A percentile compares a stretch with the other conserved stretches of the same genome.
These are phyloP conservation scores for Magnolia officinalis DNA, from an alignment of 164 flowering plant species.

Conservation along the genomic window DNA sequence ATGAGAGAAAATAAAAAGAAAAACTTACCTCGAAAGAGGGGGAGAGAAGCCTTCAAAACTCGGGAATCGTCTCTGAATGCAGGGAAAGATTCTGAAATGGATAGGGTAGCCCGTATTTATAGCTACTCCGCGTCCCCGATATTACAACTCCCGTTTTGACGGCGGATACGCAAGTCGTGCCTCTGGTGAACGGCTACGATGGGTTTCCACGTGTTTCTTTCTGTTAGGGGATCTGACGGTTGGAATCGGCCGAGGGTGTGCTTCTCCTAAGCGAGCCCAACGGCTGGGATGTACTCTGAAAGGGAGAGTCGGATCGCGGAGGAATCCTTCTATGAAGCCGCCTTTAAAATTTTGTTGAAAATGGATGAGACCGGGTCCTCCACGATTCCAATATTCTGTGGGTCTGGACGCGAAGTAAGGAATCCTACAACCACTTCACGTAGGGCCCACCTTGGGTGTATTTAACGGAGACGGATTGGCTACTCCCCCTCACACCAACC, in stretches of 20 bases:
- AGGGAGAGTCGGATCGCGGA: not conserved
- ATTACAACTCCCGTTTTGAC: not conserved
- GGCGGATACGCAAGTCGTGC: not conserved
- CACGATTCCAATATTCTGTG: no score
- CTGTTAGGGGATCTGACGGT: not conserved
- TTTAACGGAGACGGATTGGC: no score
- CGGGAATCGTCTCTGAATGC: not conserved
- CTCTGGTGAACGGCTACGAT: not conserved
- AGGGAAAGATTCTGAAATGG: accelerated
- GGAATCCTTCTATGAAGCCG: not conserved
- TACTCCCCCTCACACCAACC: no score
- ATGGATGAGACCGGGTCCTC: no score
- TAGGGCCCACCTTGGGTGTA: no score
- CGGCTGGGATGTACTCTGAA: not conserved
- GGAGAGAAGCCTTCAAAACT: not conserved
- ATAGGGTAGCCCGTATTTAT: not conserved
- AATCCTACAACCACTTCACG: no score
- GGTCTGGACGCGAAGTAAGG: no score
- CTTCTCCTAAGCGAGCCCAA: not conserved
- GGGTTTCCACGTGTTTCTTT: not conserved
- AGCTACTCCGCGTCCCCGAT: not conserved
- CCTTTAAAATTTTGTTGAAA: no score
- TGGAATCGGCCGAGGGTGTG: not conserved
- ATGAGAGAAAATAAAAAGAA: no score
- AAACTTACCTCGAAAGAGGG: not conserved